phyloP scores from a whole-genome alignment of 2,329 filamentous ascomycete genomes.

The Biscogniauxia sp. region DNA sequence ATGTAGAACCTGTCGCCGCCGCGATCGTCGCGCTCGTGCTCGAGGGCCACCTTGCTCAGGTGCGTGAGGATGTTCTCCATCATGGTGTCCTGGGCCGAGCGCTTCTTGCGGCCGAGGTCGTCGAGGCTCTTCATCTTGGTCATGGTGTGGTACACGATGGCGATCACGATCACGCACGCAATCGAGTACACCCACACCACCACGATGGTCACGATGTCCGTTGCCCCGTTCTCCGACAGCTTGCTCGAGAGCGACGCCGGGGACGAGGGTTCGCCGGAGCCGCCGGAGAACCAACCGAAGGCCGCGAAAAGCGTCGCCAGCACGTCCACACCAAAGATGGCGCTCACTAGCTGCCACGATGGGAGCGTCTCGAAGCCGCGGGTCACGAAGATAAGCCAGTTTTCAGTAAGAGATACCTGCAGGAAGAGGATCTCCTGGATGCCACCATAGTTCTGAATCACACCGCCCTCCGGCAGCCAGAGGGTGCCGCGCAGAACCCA shows the following conservation, averaged over 20 bases:
- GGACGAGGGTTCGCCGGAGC: constrained; percentile 35
- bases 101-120: constrained; percentile 50
- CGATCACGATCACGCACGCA: constrained; percentile 50
- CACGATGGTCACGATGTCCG: constrained; percentile 55
- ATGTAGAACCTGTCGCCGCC: constrained; percentile 37
- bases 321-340: constrained; percentile 66
- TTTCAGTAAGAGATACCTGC: constrained; percentile 69
- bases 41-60: constrained; percentile 49
- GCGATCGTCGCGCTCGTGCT: constrained; percentile 44
- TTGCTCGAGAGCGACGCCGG: constrained; percentile 32
- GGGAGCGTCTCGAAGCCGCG: constrained; percentile 68
- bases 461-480: constrained; percentile 64
- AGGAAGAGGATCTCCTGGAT: constrained; percentile 74
- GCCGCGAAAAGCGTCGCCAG: constrained; percentile 67
- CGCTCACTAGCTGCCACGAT: constrained; percentile 66
- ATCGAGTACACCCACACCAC: constrained; percentile 53
- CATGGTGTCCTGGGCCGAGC: constrained; percentile 48
- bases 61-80: constrained; percentile 53
- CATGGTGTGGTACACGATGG: constrained; percentile 49
- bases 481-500: constrained; percentile 67
- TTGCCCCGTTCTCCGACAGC: constrained; percentile 46
- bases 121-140: constrained; percentile 30
- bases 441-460: constrained; percentile 71
- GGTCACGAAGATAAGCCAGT: constrained; percentile 77
- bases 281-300: constrained; percentile 65